Conservation (phyloP, 352 stramenopile species). For the Pythium brachiatum region DNA sequence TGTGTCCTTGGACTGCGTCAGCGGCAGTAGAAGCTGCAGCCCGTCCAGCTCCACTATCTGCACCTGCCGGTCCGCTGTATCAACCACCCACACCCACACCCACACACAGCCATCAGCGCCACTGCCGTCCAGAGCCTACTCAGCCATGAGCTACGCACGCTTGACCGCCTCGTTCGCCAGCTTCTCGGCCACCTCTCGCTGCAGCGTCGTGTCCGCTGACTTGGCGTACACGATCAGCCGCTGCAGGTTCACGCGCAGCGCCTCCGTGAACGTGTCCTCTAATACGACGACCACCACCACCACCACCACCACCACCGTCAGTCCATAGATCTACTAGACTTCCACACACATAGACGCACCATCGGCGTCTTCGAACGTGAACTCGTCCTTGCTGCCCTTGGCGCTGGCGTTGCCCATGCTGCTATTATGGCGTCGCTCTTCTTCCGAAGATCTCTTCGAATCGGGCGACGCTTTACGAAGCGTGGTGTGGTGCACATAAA, state of each 20-base stretch:
- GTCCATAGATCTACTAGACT: background rate
- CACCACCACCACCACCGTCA: background rate
- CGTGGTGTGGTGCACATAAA: constrained; percentile 19
- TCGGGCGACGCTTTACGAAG: constrained; percentile 15
- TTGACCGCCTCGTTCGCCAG: constrained; percentile 95
- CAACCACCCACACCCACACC: background rate
- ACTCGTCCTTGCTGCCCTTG: constrained; percentile 79
- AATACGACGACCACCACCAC: too few relatives aligned
- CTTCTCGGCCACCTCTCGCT: constrained; percentile 93
- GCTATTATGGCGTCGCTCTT: background rate
- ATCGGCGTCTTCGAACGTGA: constrained; percentile 74
- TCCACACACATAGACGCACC: constrained; percentile 24
- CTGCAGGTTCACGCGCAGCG: constrained; percentile 87
- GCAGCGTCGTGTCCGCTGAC: constrained; percentile 85
- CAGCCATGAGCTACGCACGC: constrained; percentile 41
- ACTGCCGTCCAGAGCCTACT: background rate
- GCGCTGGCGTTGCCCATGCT: constrained; percentile 43
- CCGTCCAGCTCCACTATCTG: constrained; percentile 94
- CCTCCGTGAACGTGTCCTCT: constrained; percentile 89
- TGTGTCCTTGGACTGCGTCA: constrained; percentile 90
- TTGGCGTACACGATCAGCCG: constrained; percentile 92
- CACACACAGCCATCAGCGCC: too few relatives aligned
- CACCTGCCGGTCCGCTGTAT: constrained; percentile 90
- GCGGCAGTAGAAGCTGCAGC: constrained; percentile 89
- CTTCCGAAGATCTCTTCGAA: background rate